Evolutionary conservation across 495 filamentous ascomycete species (phyloP).

Genomic region (Hypoxylon crocopeplum): DNA sequence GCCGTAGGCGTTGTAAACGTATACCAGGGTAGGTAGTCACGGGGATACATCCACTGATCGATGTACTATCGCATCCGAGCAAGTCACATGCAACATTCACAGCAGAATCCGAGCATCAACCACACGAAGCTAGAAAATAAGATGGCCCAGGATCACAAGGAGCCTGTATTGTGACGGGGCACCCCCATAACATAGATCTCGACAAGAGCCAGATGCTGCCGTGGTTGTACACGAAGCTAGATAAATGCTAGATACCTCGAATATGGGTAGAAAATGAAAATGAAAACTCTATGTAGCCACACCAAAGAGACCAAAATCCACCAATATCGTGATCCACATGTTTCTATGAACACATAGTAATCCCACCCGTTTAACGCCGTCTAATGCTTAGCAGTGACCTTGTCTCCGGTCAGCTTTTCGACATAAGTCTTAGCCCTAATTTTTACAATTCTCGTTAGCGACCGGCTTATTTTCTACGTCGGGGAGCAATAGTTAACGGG

Average conservation of each 20-base stretch:
- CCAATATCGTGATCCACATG: too few species aligned
- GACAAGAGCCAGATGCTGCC: not conserved
- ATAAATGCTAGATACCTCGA: not conserved
- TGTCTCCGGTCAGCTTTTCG: conserved; percentile 93
- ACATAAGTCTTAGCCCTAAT: conserved; percentile 94
- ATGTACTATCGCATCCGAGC: too few species aligned
- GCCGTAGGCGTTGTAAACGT: too few species aligned
- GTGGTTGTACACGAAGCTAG: not conserved
- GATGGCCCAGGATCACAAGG: conserved; percentile 5
- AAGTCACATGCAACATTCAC: conserved; percentile 6
- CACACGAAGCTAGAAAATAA: not conserved
- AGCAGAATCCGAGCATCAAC: not conserved
- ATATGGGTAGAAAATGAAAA: conserved; percentile 3
- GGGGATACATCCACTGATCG: too few species aligned
- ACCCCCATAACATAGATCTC: not conserved
- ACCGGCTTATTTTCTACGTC: conserved; percentile 3
- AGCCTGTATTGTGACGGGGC: conserved; percentile 11
- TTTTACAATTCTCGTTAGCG: conserved; percentile 29
- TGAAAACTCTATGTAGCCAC: conserved; percentile 1
- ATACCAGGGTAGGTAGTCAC: too few species aligned
- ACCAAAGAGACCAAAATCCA: not conserved
- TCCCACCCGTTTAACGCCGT: conserved; percentile 41
- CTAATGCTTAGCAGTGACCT: conserved; percentile 97
- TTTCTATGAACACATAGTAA: conserved; percentile 18
- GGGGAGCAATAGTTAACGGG: too few species aligned